phyloP scores from a whole-genome alignment of 2,329 filamentous ascomycete genomes.

The Cytospora piceae region DNA sequence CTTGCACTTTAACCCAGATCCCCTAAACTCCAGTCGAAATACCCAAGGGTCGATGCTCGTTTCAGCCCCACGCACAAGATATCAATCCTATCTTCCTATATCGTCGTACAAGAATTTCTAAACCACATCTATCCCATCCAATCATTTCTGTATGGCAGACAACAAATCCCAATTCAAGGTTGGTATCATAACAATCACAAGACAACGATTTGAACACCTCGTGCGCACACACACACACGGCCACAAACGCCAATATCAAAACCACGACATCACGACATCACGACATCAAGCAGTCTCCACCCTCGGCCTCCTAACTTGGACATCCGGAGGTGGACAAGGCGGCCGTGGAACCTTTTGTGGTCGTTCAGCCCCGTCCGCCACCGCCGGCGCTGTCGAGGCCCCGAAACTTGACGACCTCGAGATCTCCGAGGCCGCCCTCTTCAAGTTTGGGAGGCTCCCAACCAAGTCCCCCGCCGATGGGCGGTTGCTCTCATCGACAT shows the following conservation, averaged over 20 bases:
- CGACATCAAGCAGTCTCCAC: slow-evolving; percentile 40
- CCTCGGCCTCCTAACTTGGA: slow-evolving; percentile 44
- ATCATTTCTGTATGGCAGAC: not conserved
- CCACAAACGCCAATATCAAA: not conserved
- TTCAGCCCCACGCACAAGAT: not conserved
- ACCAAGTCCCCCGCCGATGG: slow-evolving; percentile 54
- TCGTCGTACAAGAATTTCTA: slow-evolving; percentile 2
- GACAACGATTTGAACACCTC: slow-evolving; percentile 2
- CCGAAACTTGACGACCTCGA: slow-evolving; percentile 52
- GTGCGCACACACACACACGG: not conserved
- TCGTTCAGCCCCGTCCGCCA: slow-evolving; percentile 33
- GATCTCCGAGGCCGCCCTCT: slow-evolving; percentile 58
- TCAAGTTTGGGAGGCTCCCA: slow-evolving; percentile 46
- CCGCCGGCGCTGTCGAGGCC: slow-evolving; percentile 40
- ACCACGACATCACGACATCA: not conserved
- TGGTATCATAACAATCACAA: slow-evolving; percentile 9
- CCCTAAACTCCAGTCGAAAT: not conserved
- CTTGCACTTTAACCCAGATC: not conserved
- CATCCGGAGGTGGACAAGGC: slow-evolving; percentile 43
- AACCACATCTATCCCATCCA: slow-evolving; percentile 4
- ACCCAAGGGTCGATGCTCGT: not conserved
- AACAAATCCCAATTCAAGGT: not conserved
- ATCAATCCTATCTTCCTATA: not conserved
- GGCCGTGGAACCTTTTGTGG: slow-evolving; percentile 43
- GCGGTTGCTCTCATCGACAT: slow-evolving; percentile 42